phyloP scores from a whole-genome alignment of 148 eudicot species.

The Diospyros lotus region DNA sequence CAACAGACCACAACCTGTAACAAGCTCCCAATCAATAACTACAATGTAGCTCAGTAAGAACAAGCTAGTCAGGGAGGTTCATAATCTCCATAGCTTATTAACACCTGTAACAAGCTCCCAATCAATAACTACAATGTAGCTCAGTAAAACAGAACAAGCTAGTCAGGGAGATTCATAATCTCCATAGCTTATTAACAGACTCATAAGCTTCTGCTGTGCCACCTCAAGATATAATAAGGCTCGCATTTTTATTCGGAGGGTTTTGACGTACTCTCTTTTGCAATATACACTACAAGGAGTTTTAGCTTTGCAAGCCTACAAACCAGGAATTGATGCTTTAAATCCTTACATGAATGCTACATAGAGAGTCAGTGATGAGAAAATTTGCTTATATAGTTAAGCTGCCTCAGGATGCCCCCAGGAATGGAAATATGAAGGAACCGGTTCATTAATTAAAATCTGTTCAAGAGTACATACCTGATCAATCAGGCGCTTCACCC shows the following conservation, averaged over 20 bases:
- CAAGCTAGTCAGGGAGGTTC: not conserved
- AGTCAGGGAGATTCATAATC: not conserved
- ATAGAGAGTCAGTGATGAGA: not conserved
- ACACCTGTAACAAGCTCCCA: not conserved
- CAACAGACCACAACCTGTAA: not conserved
- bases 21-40: not conserved
- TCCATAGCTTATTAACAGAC: not conserved
- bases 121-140: not conserved
- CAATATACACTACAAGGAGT: not conserved
- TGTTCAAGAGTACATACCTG: conserved; percentile 46
- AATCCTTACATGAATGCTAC: not conserved
- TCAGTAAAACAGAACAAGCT: not conserved
- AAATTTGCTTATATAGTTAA: not conserved
- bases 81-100: not conserved
- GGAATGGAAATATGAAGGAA: not conserved
- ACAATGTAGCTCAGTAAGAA: not conserved
- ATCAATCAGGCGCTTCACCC: conserved; percentile 79
- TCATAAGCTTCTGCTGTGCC: not conserved
- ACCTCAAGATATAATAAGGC: not conserved
- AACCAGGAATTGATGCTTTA: not conserved
- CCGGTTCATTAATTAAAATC: not conserved
- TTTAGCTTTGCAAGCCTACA: not conserved
- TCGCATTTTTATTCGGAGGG: not conserved
- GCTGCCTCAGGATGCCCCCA: not conserved
- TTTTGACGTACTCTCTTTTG: not conserved